phyloP scores from a whole-genome alignment of 345 rosid species.

The Populus nigra region DNA sequence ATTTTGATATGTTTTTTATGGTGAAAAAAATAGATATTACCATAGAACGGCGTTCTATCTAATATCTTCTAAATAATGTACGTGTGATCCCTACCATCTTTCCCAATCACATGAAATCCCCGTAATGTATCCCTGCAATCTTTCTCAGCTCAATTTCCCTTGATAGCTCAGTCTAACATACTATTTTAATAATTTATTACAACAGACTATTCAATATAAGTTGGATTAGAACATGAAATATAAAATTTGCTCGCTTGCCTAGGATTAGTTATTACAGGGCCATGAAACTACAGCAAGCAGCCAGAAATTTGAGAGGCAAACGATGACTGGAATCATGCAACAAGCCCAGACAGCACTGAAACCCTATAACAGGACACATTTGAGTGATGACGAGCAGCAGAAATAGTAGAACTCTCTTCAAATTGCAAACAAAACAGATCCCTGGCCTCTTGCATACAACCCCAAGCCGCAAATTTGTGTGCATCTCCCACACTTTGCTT shows the following conservation, averaged over 20 bases:
- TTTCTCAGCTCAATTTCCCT: too few relatives aligned
- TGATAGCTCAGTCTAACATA: too few relatives aligned
- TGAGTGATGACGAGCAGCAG: not conserved
- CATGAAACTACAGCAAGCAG: not conserved
- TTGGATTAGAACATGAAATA: not conserved
- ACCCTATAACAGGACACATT: constrained; percentile 3
- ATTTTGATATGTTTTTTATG: too few relatives aligned
- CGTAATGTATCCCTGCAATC: too few relatives aligned
- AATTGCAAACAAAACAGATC: constrained; percentile 10
- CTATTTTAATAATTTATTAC: not conserved
- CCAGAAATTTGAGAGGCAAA: not conserved
- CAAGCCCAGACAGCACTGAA: not conserved
- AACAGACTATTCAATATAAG: not conserved
- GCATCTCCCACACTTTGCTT: constrained; percentile 2
- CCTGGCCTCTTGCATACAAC: constrained; percentile 1
- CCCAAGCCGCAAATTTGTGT: constrained; percentile 11
- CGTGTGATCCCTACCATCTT: too few relatives aligned
- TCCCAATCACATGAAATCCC: too few relatives aligned
- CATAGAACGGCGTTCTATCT: too few relatives aligned
- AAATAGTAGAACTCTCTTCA: not conserved
- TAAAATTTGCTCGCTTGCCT: not conserved
- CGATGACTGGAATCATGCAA: not conserved
- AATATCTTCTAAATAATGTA: too few relatives aligned
- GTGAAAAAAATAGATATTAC: too few relatives aligned
- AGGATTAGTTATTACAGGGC: not conserved